Base-by-base conservation (phyloP, 306 rosid species). In the Cicer chorassanicum region DNA sequence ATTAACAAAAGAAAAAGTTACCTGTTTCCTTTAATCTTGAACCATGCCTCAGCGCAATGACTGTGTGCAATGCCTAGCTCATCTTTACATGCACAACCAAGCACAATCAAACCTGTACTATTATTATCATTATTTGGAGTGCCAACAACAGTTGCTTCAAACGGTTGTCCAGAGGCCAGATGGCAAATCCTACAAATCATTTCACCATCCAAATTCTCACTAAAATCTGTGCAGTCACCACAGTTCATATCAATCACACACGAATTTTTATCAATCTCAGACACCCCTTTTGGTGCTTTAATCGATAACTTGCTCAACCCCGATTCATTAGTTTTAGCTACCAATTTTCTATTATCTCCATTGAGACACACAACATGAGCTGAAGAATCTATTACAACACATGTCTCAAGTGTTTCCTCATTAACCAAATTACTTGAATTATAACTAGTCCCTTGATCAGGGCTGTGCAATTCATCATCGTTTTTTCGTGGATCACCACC, bases 31-130 rank as follows among this genome's bases (percentile, higher is more conserved):
- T 82, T 89, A 38, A 90, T 83, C 87, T 82, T 92, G 80, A 93
- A 90, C 95, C 98, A 90, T 10, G 89, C 91, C 87, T 90, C 96
- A 5, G 98, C 98, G 68, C 98, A 93, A 65, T 86, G 94, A 79
- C 46, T 81, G 70, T 93, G 98, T 1, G 89, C 84, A 74, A 87
- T 80, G 21, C 98, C 95, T 21, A 93, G 87, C 75, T 93, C 98
- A 82, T 89, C 89, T 84, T 90, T 93, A 68, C 98, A 90, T 2
- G 82, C 88, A 75, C 98, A 93, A 45, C 98, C 98, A 51, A 93
- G 97, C 84, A 75, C 86, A 86, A 93, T 87, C 78, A 90, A 86
- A 66, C 81, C 88, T 19, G 82, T 63, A 44, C 55, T 48, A 42
- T 56, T 36, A 48, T 51, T 16, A 65, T 13, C 72, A 77, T 39